Base-by-base conservation (phyloP, 108 stramenopile species). In the Nitzschia sp. region DNA sequence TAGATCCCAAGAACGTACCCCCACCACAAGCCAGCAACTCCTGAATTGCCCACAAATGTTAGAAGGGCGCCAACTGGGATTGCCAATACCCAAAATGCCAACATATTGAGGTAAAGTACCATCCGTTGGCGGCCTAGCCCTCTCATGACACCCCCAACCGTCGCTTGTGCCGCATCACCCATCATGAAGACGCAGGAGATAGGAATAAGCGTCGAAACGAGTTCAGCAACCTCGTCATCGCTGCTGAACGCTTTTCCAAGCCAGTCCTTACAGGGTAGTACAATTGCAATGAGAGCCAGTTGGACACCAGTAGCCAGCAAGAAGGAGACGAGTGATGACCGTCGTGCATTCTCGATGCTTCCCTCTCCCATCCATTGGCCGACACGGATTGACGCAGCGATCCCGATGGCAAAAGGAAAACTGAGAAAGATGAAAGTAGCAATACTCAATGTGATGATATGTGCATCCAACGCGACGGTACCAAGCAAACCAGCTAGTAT, bases 401-500 rank as follows among this genome's bases (percentile, higher is more conserved):
- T 75, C 15, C 77, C 77, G 33, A 73, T 38, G 6, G 78, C 78
- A 70, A 74, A 79, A 27, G 78, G 73, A 55, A 79, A 79, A 29
- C 72, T 73, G 4, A 74, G 54, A 22, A 34, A 79, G 15, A 79
- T 48, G 34, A 79, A 74, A 16, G 72, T 65, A 3, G 73, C 68
- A 26, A 79, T 58, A 11, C 26, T 79, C 45, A 79, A 64, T 1
- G 73, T 73, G 36, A 79, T 70, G 8, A 70, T 56, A 50, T 79
- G 78, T 3, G 78, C 78, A 59, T 74, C 68, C 62, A 79, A 48
- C 28, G 53, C 68, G 0, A 70, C 47, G 13, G 73, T 75, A 23
- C 78, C 72, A 30, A 79, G 6, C 48, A 79, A 29, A n/a, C 78
- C 78, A 19, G 78, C 68, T 54, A 79, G 47, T n/a, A 79, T 79